Conservation (phyloP, 2,329 filamentous ascomycete species). For the Chrysoporthe puriensis region DNA sequence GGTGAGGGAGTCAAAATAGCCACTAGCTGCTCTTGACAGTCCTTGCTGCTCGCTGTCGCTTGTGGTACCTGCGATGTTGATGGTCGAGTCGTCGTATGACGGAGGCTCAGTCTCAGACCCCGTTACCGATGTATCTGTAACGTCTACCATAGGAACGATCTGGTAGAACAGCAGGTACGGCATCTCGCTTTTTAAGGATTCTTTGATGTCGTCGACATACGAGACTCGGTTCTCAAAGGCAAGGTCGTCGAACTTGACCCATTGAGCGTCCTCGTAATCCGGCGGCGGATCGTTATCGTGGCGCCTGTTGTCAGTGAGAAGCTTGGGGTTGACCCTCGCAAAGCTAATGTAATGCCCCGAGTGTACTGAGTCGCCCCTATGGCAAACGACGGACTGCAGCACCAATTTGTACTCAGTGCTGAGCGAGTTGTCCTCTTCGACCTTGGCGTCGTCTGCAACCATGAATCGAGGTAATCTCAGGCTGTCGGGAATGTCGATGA, state of each 20-base stretch:
- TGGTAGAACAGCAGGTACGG: constrained; percentile 97
- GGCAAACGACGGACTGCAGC: constrained; percentile 89
- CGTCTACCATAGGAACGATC: constrained; percentile 82
- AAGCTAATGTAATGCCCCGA: constrained; percentile 92
- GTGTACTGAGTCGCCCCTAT: constrained; percentile 81
- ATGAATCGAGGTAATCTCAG: constrained; percentile 91
- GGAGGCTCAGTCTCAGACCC: constrained; percentile 56
- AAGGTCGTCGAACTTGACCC: constrained; percentile 95
- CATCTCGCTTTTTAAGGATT: constrained; percentile 81
- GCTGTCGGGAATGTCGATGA: constrained; percentile 83
- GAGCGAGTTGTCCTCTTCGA: constrained; percentile 63
- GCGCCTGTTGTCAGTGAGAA: constrained; percentile 62
- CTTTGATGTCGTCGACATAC: constrained; percentile 75
- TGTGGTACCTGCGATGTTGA: constrained; percentile 41
- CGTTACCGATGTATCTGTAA: constrained; percentile 53
- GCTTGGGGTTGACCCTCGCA: constrained; percentile 71
- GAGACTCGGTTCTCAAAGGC: constrained; percentile 67
- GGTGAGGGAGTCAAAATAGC: constrained; percentile 51
- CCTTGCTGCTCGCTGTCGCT: constrained; percentile 35
- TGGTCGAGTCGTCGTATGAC: constrained; percentile 59
- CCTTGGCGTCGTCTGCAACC: constrained; percentile 70
- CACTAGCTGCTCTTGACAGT: constrained; percentile 43
- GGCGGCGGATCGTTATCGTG: constrained; percentile 62
- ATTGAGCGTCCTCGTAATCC: constrained; percentile 72
- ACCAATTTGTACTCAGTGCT: constrained; percentile 92